Conservation (phyloP, 1,139 yeast genomes). For the Suhomyces terraborum region DNA sequence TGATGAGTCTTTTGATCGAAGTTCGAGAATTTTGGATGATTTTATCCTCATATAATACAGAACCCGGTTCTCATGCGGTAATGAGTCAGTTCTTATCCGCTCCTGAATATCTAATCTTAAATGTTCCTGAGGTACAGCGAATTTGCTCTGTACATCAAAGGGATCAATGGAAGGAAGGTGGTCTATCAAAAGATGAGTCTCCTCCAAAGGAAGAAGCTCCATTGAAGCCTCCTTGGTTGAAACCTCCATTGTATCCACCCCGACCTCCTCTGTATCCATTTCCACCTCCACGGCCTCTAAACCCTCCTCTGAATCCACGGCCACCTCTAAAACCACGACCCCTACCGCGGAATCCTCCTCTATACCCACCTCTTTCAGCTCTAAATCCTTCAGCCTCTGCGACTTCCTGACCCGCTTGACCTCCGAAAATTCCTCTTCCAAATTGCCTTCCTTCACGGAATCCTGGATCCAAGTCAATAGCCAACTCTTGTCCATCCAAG, state of each 20-base stretch:
- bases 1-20: too few species aligned
- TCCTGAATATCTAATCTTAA: too few species aligned
- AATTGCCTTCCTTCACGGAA: slow-evolving; percentile 92
- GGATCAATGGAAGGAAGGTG: neutral
- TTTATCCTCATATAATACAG: too few species aligned
- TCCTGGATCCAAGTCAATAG: slow-evolving; percentile 92
- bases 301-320: slow-evolving; percentile 28
- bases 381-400: slow-evolving; percentile 23
- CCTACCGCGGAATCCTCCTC: slow-evolving; percentile 34
- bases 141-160: too few species aligned
- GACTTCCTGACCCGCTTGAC: slow-evolving; percentile 59
- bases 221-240: slow-evolving; percentile 7
- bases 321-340: slow-evolving; percentile 20
- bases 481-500: slow-evolving; percentile 75
- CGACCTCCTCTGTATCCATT: slow-evolving; percentile 27
- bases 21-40: too few species aligned
- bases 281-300: slow-evolving; percentile 34
- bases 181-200: slow-evolving; percentile 6
- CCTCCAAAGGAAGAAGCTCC: slow-evolving; percentile 3
- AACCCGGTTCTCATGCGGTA: too few species aligned
- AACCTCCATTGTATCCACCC: slow-evolving; percentile 9
- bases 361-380: slow-evolving; percentile 23
- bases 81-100: too few species aligned
- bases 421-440: slow-evolving; percentile 90
- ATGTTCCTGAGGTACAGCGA: too few species aligned